Base-by-base conservation (phyloP, 441 rosid species). In the Cnidoscolus chayamansa region DNA sequence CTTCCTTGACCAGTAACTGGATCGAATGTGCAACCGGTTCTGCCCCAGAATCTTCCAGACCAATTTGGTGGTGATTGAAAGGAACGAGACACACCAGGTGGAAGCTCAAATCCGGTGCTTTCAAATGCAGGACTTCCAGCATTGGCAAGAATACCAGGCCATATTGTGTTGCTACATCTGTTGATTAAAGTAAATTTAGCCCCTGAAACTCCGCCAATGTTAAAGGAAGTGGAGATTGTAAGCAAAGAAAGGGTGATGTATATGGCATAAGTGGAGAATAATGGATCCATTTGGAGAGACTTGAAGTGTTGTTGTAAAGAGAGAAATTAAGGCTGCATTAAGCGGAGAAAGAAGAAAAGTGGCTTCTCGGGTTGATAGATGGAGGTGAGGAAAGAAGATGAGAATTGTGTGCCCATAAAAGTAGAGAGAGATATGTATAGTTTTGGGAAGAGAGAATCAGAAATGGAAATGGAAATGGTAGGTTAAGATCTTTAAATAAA, bases 41-140 rank as follows among this genome's bases (percentile, higher is more conserved):
- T 79, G 16, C 92, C 99, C 98, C 99, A 94, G 83, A 94, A 87
- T 10, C 99, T 81, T 55, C 99, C 99, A 0, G 92, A 96, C 99
- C 98, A 94, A 51, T 92, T 85, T 1, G 89, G 65, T 4, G 98
- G 99, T 0, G 92, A 89, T 65, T 73, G 64, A 11, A 94, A 77
- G 17, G 87, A 72, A 49, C 81, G 80, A 56, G 87, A 68, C 63
- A 80, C 91, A 11, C 92, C 97, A 1, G 78, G 78, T 15, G 82
- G 84, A 30, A 92, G 97, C 2, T 85, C 80, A 80, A 94, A 94
- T 0, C 97, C 97, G 17, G 97, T 92, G 49, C 88, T 72, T 11
- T 87, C 78, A 61, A 90, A 82, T 0, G 93, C 72, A 25, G 92
- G 68, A 8, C 79, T 85, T 40, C 97, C 97, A 9, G 96, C 90